phyloP scores from a whole-genome alignment of 306 rosid species.

The Cucurbita moschata region DNA sequence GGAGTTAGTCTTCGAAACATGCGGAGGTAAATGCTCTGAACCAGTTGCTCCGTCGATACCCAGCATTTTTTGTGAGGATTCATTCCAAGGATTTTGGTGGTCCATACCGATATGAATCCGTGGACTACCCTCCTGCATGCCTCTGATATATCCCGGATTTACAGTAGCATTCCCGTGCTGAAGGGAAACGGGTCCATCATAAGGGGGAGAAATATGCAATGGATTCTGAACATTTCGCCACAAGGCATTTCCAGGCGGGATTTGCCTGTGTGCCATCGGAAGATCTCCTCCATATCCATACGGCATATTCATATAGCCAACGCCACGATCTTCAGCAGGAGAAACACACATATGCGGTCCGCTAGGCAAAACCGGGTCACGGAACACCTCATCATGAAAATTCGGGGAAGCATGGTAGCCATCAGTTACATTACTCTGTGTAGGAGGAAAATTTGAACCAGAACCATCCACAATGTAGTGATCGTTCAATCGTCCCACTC shows the following conservation, averaged over 20 bases:
- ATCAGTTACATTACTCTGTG: conserved; percentile 39
- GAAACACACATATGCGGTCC: conserved; percentile 36
- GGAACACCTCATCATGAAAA: conserved; percentile 45
- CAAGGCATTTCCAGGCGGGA: conserved; percentile 34
- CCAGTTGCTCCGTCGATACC: conserved; percentile 42
- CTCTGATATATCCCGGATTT: conserved; percentile 42
- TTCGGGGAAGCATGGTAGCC: conserved; percentile 33
- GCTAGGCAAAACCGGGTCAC: conserved; percentile 51
- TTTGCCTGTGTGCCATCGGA: conserved; percentile 37
- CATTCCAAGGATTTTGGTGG: conserved; percentile 50
- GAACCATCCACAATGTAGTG: conserved; percentile 53
- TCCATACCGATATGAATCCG: conserved; percentile 40
- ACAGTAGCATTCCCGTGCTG: conserved; percentile 44
- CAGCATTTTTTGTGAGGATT: conserved; percentile 44
- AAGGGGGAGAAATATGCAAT: conserved; percentile 39
- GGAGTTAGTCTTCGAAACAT: conserved; percentile 31
- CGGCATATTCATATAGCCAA: conserved; percentile 47
- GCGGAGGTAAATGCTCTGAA: conserved; percentile 39
- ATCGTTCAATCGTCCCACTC: conserved; percentile 45
- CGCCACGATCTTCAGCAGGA: conserved; percentile 45
- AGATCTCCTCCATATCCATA: conserved; percentile 53
- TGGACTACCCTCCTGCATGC: conserved; percentile 46
- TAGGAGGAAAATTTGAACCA: conserved; percentile 36
- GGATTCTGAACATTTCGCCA: conserved; percentile 56
- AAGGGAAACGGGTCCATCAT: conserved; percentile 38